phyloP scores from a whole-genome alignment of 2,329 filamentous ascomycete species.

The Scedosporium aurantiacum region DNA sequence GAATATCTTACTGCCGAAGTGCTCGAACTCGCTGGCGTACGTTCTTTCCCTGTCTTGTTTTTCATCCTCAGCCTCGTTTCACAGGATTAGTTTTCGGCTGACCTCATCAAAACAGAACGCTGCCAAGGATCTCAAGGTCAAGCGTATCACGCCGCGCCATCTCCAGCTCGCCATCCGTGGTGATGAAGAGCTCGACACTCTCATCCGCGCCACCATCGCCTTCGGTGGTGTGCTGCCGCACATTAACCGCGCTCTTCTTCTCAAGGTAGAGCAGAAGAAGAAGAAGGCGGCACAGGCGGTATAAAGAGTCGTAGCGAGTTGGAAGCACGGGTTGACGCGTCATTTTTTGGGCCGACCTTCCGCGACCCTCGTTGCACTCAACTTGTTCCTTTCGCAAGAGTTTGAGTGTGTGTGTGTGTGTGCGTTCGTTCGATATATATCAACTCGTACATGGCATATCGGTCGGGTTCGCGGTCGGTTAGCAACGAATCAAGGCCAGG shows the following conservation, averaged over 20 bases:
- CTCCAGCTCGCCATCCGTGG: slow-evolving; percentile 95
- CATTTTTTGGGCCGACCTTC: neutral
- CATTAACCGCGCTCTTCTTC: slow-evolving; percentile 92
- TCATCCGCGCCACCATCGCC: slow-evolving; percentile 95
- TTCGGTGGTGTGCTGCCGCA: slow-evolving; percentile 97
- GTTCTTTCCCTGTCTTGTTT: slow-evolving; percentile 23
- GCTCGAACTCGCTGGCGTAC: slow-evolving; percentile 83
- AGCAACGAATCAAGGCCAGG: neutral
- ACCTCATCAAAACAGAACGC: slow-evolving; percentile 55
- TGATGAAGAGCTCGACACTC: slow-evolving; percentile 94
- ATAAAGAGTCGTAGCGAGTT: neutral
- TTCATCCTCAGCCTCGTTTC: neutral
- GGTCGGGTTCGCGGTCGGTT: neutral
- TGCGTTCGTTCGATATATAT: neutral
- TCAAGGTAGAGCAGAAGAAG: slow-evolving; percentile 98
- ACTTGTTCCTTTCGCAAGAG: neutral
- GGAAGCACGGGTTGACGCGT: neutral
- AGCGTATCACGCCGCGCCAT: slow-evolving; percentile 97
- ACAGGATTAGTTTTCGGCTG: slow-evolving; percentile 7
- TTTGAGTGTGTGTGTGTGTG: neutral
- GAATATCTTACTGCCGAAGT: slow-evolving; percentile 98
- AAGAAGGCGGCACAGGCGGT: slow-evolving; percentile 37
- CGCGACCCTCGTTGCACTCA: neutral
- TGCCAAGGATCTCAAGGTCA: slow-evolving; percentile 98
- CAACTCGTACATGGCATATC: neutral